Base-by-base conservation (phyloP, 495 filamentous ascomycete genomes). In the Trichocladium uniseriatum region DNA sequence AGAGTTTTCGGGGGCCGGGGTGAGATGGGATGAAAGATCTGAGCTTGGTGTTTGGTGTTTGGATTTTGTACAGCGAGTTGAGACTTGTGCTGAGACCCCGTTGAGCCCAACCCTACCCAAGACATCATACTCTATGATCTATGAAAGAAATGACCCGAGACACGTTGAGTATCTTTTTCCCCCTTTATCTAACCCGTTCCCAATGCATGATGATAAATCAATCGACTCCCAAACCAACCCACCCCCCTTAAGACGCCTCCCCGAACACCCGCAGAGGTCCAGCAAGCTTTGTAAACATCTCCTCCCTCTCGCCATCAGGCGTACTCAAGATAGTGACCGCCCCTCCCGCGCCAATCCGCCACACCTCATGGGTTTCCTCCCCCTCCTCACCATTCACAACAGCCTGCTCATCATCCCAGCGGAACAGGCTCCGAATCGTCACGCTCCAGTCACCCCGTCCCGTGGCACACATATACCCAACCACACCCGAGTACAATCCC, bases 401-500 rank as follows among this genome's bases (percentile, higher is more conserved):
- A 15, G 43, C 42, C 49, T 57, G 40, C 60, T 81, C 73, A 43
- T 80, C 78, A 51, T 80, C 76, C 68, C 78, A 83, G 46, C 78
- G 77, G 46, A 90, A 87, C 45, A 86, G 71, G 36, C 81, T 87
- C 11, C 91, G 74, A 36, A 97, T 97, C 9, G 86, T 74, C 5
- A 97, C 91, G 41, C 82, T 87, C 69, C 88, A 95, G 58, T 94
- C 90, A 0, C 87, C 90, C 9, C 79, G 76, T 0, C 91, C 91
- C 8, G 87, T 80, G 1, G 89, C 82, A 55, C 90, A 88, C 57
- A 95, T 76, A 64, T 92, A 96, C 0, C 91, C 91, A 31, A 94
- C 74, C 1, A 94, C 86, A 0, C 91, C 91, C 1, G 86, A 88
- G 62, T 96, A 97, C 24, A 96, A 65, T 1, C 87, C 81, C n/a